phyloP scores from a whole-genome alignment of 2,329 filamentous ascomycete species.

The Pestalotiopsis fici region DNA sequence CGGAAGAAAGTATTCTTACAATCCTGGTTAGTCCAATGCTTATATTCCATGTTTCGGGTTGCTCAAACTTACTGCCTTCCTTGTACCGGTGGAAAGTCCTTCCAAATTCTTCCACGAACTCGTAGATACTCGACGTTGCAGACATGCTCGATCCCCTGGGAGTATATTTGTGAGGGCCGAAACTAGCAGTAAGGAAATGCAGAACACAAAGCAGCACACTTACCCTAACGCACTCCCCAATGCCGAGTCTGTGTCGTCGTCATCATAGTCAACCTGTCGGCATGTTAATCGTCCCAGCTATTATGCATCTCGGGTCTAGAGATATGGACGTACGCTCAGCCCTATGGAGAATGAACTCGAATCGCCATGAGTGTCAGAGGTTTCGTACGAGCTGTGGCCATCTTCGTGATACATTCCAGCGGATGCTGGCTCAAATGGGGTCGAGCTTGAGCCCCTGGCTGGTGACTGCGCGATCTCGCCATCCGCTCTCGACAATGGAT shows the following conservation, averaged over 20 bases:
- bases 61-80: constrained; percentile 20
- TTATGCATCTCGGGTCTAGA: neutral
- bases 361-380: neutral
- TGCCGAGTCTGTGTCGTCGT: neutral
- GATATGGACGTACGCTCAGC: neutral
- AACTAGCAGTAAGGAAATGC: too few relatives aligned
- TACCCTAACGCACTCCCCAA: neutral
- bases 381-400: neutral
- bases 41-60: neutral
- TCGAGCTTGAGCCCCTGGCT: neutral
- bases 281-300: neutral
- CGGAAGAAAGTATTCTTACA: constrained; percentile 17
- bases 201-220: neutral
- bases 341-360: neutral
- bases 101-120: constrained; percentile 24
- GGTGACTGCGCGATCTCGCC: neutral
- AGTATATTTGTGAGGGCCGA: neutral
- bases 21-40: neutral
- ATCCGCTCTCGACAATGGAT: neutral
- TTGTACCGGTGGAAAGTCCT: constrained; percentile 26
- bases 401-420: neutral
- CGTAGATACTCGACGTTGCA: constrained; percentile 21
- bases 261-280: neutral
- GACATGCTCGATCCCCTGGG: constrained; percentile 21
- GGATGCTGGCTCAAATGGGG: neutral